A percentile compares a stretch with the other conserved stretches of the same genome.
These are phyloP conservation scores for Nigrograna mackinnonii DNA, from an alignment of 2,329 filamentous ascomycete species.

Conservation along the genomic window DNA sequence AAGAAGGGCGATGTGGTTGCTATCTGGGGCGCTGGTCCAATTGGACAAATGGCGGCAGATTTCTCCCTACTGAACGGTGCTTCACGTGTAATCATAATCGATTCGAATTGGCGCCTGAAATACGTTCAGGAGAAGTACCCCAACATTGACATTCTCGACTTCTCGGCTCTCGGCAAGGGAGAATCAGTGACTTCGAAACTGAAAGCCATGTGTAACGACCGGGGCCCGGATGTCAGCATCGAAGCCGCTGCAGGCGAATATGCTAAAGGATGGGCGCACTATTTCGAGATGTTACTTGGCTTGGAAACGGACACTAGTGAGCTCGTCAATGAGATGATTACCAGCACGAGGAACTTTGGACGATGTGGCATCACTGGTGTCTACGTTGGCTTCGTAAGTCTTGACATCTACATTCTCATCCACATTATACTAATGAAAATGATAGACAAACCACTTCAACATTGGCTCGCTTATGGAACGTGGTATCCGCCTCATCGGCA, in stretches of 20 bases:
- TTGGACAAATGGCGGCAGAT: conserved; percentile 77
- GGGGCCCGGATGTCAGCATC: conserved; percentile 73
- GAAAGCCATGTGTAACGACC: conserved; percentile 71
- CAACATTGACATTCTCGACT: conserved; percentile 72
- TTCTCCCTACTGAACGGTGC: conserved; percentile 74
- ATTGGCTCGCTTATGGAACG: conserved; percentile 84
- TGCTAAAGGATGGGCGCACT: conserved; percentile 64
- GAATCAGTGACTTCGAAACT: conserved; percentile 71
- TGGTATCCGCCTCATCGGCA: conserved; percentile 76
- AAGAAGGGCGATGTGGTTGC: conserved; percentile 76
- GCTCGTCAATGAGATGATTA: conserved; percentile 79
- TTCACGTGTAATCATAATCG: conserved; percentile 75
- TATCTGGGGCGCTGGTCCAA: conserved; percentile 85
- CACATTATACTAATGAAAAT: conserved; percentile 8
- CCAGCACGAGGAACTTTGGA: conserved; percentile 72
- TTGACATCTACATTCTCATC: background rate
- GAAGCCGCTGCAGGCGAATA: conserved; percentile 70
- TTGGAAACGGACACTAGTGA: conserved; percentile 85
- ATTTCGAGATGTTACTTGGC: conserved; percentile 63
- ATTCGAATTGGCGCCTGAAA: conserved; percentile 72
- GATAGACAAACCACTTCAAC: conserved; percentile 77
- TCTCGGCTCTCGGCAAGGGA: conserved; percentile 62
- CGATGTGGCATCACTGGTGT: conserved; percentile 77
- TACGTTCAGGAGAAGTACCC: conserved; percentile 68
- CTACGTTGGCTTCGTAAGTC: conserved; percentile 62